Evolutionary conservation across 2,329 filamentous ascomycete species (phyloP).

Genomic region (Alternaria sp.): DNA sequence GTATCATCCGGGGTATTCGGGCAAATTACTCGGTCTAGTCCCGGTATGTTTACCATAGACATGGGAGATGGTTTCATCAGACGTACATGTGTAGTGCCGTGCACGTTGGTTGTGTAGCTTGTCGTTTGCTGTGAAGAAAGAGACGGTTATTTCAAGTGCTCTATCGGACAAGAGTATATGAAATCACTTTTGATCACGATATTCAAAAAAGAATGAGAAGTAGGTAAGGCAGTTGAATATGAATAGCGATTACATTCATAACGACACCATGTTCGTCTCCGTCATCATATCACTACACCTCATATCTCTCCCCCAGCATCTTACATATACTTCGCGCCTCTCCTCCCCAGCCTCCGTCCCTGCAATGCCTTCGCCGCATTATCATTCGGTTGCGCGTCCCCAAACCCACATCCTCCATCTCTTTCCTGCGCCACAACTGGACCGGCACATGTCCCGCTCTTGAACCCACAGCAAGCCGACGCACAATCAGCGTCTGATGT

Average conservation of each 20-base stretch:
- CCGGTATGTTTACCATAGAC: not conserved
- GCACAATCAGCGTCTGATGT: slow-evolving; percentile 48
- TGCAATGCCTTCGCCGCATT: slow-evolving; percentile 37
- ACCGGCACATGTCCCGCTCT: slow-evolving; percentile 40
- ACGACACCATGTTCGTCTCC: not conserved
- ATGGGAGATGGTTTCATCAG: not conserved
- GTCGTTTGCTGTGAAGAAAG: not conserved
- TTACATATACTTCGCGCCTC: slow-evolving; percentile 31
- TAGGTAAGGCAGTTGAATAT: no score
- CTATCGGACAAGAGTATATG: not conserved
- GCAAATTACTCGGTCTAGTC: not conserved
- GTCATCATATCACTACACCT: not conserved
- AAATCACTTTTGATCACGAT: not conserved
- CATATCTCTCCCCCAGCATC: not conserved
- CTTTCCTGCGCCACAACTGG: slow-evolving; percentile 42
- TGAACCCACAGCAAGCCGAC: slow-evolving; percentile 47
- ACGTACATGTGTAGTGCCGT: not conserved
- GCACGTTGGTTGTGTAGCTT: not conserved
- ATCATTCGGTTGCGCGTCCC: slow-evolving; percentile 43
- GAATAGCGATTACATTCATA: not conserved
- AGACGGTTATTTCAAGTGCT: not conserved
- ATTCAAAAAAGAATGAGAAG: not conserved
- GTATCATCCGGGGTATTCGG: not conserved
- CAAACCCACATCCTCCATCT: slow-evolving; percentile 48
- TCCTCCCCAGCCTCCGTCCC: slow-evolving; percentile 25